Conservation (phyloP, 768 basidiomycete species). For the Tricholoma bakamatsutake region DNA sequence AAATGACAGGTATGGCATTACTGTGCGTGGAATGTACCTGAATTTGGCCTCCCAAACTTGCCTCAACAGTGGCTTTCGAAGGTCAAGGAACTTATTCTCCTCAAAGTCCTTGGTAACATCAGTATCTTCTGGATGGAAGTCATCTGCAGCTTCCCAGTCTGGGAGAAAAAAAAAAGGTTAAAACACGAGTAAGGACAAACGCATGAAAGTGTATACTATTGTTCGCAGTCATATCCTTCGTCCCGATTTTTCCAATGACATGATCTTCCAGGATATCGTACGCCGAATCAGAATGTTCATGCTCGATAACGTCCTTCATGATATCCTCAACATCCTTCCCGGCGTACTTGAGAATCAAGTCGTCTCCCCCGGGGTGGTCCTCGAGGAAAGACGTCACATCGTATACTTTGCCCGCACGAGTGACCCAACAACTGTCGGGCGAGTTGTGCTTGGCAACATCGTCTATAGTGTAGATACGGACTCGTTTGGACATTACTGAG, state of each 20-base stretch:
- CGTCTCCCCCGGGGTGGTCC: conserved; percentile 96
- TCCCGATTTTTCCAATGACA: conserved; percentile 75
- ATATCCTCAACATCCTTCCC: conserved; percentile 75
- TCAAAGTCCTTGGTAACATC: conserved; percentile 75
- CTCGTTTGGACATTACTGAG: conserved; percentile 54
- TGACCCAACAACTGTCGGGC: conserved; percentile 71
- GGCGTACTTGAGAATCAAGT: conserved; percentile 76
- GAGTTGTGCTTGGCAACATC: conserved; percentile 66
- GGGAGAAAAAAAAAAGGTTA: not conserved
- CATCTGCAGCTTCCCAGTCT: conserved; percentile 90
- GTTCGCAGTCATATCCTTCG: conserved; percentile 64
- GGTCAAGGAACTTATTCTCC: conserved; percentile 88
- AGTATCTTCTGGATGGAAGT: conserved; percentile 90
- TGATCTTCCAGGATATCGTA: conserved; percentile 92
- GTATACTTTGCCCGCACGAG: conserved; percentile 79
- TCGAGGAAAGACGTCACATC: conserved; percentile 78
- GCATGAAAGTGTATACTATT: conserved; percentile 52
- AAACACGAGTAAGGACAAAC: not conserved
- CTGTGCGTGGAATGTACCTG: conserved; percentile 38
- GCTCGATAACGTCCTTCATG: conserved; percentile 78
- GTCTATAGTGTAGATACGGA: conserved; percentile 68
- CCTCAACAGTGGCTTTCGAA: conserved; percentile 73
- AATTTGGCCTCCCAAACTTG: conserved; percentile 90
- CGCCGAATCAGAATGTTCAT: conserved; percentile 87
- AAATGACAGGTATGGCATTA: conserved; percentile 4